Evolutionary conservation across 257 asterid species (phyloP).

Genomic region (Agastache rugosa): DNA sequence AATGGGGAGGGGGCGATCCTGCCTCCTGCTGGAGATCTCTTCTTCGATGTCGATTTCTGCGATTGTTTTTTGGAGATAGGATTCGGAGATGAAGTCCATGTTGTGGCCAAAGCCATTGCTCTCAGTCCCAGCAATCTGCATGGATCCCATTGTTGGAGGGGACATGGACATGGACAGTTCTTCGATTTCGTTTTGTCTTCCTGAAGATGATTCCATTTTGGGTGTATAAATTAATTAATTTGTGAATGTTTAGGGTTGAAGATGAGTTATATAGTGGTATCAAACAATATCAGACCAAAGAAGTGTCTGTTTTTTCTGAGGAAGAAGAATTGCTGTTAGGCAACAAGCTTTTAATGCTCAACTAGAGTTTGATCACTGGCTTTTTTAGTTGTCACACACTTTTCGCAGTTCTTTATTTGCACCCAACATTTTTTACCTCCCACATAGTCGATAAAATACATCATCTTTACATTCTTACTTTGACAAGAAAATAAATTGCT

Average conservation of each 20-base stretch:
- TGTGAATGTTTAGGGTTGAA: not conserved
- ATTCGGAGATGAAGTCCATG: slow-evolving; percentile 63
- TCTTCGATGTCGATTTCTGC: slow-evolving; percentile 74
- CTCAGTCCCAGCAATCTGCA: slow-evolving; percentile 55
- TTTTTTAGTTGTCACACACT: slow-evolving; percentile 62
- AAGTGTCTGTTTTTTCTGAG: slow-evolving; percentile 46
- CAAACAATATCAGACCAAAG: slow-evolving; percentile 44
- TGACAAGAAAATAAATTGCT: too few species aligned
- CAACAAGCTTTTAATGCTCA: slow-evolving; percentile 74
- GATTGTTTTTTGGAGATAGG: slow-evolving; percentile 50
- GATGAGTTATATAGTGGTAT: slow-evolving; percentile 33
- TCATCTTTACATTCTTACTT: too few species aligned
- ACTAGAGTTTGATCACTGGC: slow-evolving; percentile 44
- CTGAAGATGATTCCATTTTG: slow-evolving; percentile 50
- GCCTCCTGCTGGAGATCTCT: slow-evolving; percentile 39
- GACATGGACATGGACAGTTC: slow-evolving; percentile 49
- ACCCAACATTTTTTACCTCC: not conserved
- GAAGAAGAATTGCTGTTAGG: slow-evolving; percentile 52
- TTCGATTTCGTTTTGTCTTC: slow-evolving; percentile 61
- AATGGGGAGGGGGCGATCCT: slow-evolving; percentile 73
- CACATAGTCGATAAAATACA: too few species aligned
- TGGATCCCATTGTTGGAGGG: slow-evolving; percentile 50
- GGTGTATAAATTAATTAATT: too few species aligned
- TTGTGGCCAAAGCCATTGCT: slow-evolving; percentile 71
- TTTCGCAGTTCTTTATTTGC: slow-evolving; percentile 41